phyloP scores from a whole-genome alignment of 2,329 filamentous ascomycete species.

The Aspergillus brunneoviolaceus region DNA sequence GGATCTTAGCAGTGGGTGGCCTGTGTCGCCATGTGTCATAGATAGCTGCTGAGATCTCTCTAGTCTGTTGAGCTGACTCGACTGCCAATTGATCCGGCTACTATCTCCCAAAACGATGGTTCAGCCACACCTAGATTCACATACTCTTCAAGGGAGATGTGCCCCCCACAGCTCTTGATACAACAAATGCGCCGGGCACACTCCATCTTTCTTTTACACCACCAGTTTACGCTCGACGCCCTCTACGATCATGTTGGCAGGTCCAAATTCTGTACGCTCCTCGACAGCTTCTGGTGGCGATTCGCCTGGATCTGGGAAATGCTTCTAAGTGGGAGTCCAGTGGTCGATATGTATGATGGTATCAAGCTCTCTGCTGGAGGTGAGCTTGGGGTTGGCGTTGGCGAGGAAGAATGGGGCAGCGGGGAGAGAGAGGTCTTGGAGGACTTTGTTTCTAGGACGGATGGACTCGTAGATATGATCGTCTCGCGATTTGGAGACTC shows the following conservation, averaged over 20 bases:
- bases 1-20: conserved; percentile 78
- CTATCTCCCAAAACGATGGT: conserved; percentile 33
- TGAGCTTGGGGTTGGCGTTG: conserved; percentile 89
- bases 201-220: conserved; percentile 80
- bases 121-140: conserved; percentile 57
- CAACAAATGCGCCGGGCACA: conserved; percentile 82
- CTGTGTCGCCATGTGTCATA: background rate
- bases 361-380: conserved; percentile 87
- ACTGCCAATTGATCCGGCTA: conserved; percentile 57
- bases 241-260: conserved; percentile 67
- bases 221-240: conserved; percentile 70
- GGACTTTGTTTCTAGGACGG: conserved; percentile 74
- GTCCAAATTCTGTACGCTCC: conserved; percentile 66
- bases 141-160: conserved; percentile 88
- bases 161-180: conserved; percentile 73
- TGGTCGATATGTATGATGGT: conserved; percentile 73
- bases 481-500: conserved; percentile 79
- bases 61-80: conserved; percentile 81
- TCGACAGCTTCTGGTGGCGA: conserved; percentile 79
- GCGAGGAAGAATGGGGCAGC: conserved; percentile 92
- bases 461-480: conserved; percentile 82
- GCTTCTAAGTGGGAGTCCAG: conserved; percentile 84
- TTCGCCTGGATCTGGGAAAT: conserved; percentile 76
- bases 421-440: conserved; percentile 91
- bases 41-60: conserved; percentile 17